Base-by-base conservation (phyloP, 1,284 basidiomycete species). In the Apiotrichum sp. region DNA sequence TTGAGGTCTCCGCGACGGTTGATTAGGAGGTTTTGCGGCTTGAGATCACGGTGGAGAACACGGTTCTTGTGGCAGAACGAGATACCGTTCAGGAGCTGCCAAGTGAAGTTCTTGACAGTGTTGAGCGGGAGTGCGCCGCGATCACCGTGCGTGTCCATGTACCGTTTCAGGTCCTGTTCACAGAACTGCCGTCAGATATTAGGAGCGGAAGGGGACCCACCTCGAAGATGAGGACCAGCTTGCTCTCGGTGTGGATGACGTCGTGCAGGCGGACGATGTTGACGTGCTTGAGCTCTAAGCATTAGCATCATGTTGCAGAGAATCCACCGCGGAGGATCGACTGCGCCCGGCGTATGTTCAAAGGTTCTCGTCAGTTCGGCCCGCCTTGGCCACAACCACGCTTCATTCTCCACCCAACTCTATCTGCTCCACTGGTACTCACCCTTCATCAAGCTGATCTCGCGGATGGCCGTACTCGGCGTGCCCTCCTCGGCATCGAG, bases 401-500 rank as follows among this genome's bases (percentile, higher is more conserved):
- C 22, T 22, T 22, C 22, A 22, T 22, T 22, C 22, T 22, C 22
- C 22, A 22, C 22, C 22, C 22, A 22, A 22, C 22, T 22, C 22
- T 22, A 22, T 22, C 22, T 22, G 22, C 22, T 22, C 22, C 22
- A 22, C 22, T 22, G 22, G 45, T 32, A 65, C 72, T 43, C 52
- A 75, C 75, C 75, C 77, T 98, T 98, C 69, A 98, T 80, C 60
- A 98, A 79, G 76, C 89, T 93, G 76, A 98, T 98, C 79, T 98
- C 95, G 53, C 95, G 84, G 72, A 98, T 96, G 56, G 95, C 95
- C 13, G 96, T 98, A 66, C 88, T 91, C 5, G 95, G 95, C 16
- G 98, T 95, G 29, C 95, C 95, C 72, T 98, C 96, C 77, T 98
- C 95, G 16, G 93, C 91, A 75, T 98, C 96, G 39, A 98, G 84